Evolutionary conservation across 345 rosid genomes (phyloP), one percentile per base, ranked within the genome.

Genomic region (Arabis alpina): DNA sequence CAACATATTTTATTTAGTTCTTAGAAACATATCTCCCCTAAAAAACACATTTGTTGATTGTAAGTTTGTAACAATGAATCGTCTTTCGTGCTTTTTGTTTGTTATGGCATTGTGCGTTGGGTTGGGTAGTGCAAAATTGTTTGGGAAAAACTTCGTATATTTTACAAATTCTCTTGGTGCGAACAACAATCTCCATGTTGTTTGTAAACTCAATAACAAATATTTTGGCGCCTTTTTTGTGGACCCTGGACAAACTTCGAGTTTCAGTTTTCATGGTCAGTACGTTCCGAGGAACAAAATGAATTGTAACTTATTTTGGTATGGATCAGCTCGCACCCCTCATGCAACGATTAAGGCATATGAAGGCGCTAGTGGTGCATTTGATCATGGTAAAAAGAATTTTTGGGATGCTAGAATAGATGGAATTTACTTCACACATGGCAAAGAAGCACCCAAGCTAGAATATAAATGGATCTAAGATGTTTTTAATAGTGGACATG

Each of bases 381-480:
- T 45, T 45, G 50, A 45, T 14, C 23, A 14, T 14, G 50, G 50
- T 15, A 45, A 45, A 7, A 14, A 14, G 3, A 55, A 34, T 11
- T 55, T 15, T 11, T 55, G 61, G 61, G 13, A 36, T 55, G 43
- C 43, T 15, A 55, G 43, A 55, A 10, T 15, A 55, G 61, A 55
- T 36, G 61, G 61, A 5, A 55, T 55, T 55, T 55, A 55, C 14
- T 55, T 55, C n/a, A 55, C 61, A 16, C 61, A 55, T 55, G 61
- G 61, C 34, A 10, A 36, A 55, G 11, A 15, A 10, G 8, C 8
- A n/a, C 43, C 61, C 36, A 51, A 51, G 1, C 25, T 51, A 51
- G 43, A 55, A 25, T 55, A 55, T 36, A 55, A 36, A 55, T 36
- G 61, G 59, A 3, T 37, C 12, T 32, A 32, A n/a, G 14, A 53